Evolutionary conservation across 495 filamentous ascomycete genomes (phyloP).

Genomic region (Collariella sp.): DNA sequence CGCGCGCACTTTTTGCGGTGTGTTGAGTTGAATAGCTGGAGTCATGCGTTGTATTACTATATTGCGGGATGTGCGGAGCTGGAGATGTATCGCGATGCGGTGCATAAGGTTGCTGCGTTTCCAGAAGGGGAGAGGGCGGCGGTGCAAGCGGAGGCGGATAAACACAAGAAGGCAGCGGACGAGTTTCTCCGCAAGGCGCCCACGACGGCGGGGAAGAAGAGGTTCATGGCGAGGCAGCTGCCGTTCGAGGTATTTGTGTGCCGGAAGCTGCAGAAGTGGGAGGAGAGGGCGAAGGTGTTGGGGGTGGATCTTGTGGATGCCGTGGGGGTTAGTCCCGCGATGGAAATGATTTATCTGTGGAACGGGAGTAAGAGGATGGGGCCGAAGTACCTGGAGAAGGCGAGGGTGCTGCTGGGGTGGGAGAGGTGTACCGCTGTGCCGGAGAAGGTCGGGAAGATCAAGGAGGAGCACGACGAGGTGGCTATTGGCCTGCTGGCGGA

Average conservation of each 20-base stretch:
- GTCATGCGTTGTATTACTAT: slow-evolving; percentile 82
- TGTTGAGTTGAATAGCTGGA: slow-evolving; percentile 83
- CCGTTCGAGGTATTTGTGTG: slow-evolving; percentile 85
- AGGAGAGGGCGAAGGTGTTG: slow-evolving; percentile 62
- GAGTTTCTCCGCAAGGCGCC: slow-evolving; percentile 65
- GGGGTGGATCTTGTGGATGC: slow-evolving; percentile 68
- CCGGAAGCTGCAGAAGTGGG: slow-evolving; percentile 86
- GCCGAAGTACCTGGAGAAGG: slow-evolving; percentile 51
- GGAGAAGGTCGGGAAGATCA: slow-evolving; percentile 49
- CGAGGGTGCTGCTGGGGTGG: slow-evolving; percentile 58
- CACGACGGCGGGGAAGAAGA: slow-evolving; percentile 70
- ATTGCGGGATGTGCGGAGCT: slow-evolving; percentile 70
- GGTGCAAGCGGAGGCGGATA: slow-evolving; percentile 23
- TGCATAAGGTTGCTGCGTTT: slow-evolving; percentile 42
- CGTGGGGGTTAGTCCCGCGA: slow-evolving; percentile 70
- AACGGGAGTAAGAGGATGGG: slow-evolving; percentile 73
- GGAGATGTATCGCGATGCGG: slow-evolving; percentile 63
- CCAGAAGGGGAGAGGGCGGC: slow-evolving; percentile 19
- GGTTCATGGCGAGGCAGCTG: slow-evolving; percentile 78
- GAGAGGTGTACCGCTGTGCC: slow-evolving; percentile 43
- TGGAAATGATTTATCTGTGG: slow-evolving; percentile 98
- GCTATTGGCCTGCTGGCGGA: slow-evolving; percentile 59
- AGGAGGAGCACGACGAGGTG: slow-evolving; percentile 68
- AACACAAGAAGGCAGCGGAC: slow-evolving; percentile 52
- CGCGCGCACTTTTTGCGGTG: slow-evolving; percentile 69